Conservation (phyloP, 2,329 filamentous ascomycete genomes). For the Exophiala phaeomuriformis region DNA sequence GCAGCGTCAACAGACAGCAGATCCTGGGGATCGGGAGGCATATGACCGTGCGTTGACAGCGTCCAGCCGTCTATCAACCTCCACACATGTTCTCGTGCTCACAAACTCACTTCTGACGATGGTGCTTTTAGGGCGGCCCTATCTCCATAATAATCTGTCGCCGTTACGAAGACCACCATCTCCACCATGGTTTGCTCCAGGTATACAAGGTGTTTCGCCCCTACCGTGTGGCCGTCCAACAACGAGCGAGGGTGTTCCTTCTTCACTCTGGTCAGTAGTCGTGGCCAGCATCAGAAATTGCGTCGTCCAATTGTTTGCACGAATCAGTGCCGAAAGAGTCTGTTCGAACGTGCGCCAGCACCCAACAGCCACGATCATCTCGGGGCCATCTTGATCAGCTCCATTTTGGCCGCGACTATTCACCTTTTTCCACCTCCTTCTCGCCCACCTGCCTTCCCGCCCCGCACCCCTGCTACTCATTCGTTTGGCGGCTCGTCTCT, state of each 20-base stretch:
- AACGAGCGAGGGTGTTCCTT: no score
- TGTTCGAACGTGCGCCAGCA: no score
- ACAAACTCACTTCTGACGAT: not conserved
- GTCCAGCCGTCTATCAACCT: not conserved
- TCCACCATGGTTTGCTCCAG: constrained; percentile 12
- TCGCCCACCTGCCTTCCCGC: not conserved
- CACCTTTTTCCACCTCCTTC: not conserved
- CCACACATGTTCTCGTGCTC: not conserved
- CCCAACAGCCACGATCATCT: no score
- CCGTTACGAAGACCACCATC: constrained; percentile 17
- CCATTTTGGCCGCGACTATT: not conserved
- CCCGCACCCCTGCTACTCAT: not conserved
- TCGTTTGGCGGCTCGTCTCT: not conserved
- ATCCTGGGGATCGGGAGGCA: not conserved
- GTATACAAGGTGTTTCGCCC: constrained; percentile 7
- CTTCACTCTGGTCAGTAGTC: no score
- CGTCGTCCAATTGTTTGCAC: no score
- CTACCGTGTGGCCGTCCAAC: constrained; percentile 4
- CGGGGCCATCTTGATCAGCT: no score
- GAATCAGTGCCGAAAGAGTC: no score
- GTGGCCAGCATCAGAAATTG: no score
- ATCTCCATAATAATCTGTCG: constrained; percentile 1
- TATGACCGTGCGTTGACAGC: not conserved
- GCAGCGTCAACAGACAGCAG: not conserved
- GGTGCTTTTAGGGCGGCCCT: not conserved